Evolutionary conservation across 441 rosid species (phyloP), one percentile per base, ranked within the genome.

Genomic region (Kokia cookei): DNA sequence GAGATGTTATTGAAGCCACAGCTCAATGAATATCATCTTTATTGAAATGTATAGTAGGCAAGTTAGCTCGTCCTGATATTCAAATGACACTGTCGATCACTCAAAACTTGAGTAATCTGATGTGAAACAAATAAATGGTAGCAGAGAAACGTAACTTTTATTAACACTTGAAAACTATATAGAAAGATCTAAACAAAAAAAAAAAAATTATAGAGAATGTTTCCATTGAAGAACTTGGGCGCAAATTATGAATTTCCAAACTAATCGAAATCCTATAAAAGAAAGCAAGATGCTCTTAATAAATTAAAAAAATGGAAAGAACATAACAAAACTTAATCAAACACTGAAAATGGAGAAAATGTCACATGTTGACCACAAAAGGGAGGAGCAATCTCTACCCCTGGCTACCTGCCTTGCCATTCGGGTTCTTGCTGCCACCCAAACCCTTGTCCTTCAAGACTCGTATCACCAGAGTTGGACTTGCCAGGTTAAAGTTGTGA

Each of bases 351-450:
- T 32, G 37, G 37, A 32, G 37, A 32, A 32, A 32, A 1, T 4
- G 5, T 32, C 37, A 32, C 43, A 75, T 1, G 17, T 17, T 45
- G 51, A 19, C 45, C 42, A 15, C 59, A 17, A 7, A 9, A 48
- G 3, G n/a, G 0, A 12, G 10, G 7, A 47, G 60, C 54, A 47
- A 40, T 43, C 26, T 54, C 67, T 74, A 55, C 35, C 37, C 65
- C 22, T 19, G 64, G 76, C 83, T 64, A 62, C 75, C 79, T 54
- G 89, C 92, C 60, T 82, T 87, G 13, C 91, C 83, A 73, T 91
- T 93, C 37, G 82, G 94, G 67, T 83, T 90, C 82, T 61, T 89
- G 93, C 69, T 85, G 90, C 95, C 22, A 19, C 22, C 22, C 22
- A 19, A 19, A 19, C 22, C 82, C 86, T 61, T 82, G 93, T 35